Base-by-base conservation (phyloP, 257 asterid genomes). In the Przewalskia tangutica region DNA sequence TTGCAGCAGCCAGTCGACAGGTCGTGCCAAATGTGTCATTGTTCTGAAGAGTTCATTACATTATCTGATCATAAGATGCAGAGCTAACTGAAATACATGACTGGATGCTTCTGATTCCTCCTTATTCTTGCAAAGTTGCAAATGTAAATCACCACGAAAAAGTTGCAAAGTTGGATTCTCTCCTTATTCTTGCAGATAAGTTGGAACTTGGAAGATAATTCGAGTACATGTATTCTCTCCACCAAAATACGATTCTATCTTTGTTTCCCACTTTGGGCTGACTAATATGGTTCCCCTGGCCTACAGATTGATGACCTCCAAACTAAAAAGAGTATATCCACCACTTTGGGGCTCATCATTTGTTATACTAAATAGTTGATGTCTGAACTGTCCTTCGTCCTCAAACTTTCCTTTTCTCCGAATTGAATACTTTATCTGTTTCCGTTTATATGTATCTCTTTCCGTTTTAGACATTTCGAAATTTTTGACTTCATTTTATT, bases 21-120 rank as follows among this genome's bases (percentile, higher is more conserved):
- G 62, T 75, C 34, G 1, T 23, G 13, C 62, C 20, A 50, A 50
- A 75, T 50, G 62, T 50, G 62, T 50, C 80, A 23, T 75, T 75
- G 62, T 75, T 75, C 80, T 75, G 27, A 46, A 50, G 63, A 73
- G 60, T 73, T 73, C 79, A 48, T 73, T 73, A 27, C 60, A 23
- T 46, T 67, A 23, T 48, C 60, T 48, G 79, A 73, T 73, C 79
- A 73, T 73, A 73, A 11, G 55, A 48, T 27, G 20, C 79, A 73
- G 10, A 48, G 40, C 60, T 48, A 27, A 44, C 9, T 4, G 71
- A 27, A 38, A 65, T 36, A 13, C 27, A 46, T 6, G 14, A 13
- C 11, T 6, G 60, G 60, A 48, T 46, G 23, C 4, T 73, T 73
- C 79, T 73, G 40, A 48, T 48, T 73, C 79, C 58, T n/a, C n/a